These are phyloP conservation scores for Solanum pimpinellifolium DNA, from an alignment of 257 asterid genomes.

Conservation along the genomic window DNA sequence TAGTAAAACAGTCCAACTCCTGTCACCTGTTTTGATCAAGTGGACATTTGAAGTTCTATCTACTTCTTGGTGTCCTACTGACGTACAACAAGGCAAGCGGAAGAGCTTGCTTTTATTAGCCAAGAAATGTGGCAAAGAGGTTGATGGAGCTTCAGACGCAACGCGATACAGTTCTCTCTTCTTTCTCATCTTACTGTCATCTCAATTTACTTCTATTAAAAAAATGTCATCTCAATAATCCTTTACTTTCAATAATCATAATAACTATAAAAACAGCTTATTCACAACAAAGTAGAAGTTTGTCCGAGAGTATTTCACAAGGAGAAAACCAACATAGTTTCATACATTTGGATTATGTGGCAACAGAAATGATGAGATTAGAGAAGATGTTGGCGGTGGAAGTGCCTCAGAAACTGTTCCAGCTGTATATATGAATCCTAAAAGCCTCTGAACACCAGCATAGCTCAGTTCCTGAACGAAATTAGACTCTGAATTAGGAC, in stretches of 20 bases:
- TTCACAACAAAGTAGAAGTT: background rate
- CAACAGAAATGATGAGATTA: conserved; percentile 40
- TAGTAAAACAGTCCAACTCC: background rate
- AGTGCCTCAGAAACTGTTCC: conserved; percentile 51
- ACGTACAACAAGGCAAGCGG: background rate
- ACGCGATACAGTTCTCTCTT: background rate
- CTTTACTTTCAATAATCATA: background rate
- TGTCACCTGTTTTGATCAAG: background rate
- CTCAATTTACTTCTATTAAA: background rate
- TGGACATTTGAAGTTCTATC: background rate
- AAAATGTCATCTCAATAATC: background rate
- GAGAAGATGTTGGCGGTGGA: conserved; percentile 56
- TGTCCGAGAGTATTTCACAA: background rate
- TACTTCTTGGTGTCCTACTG: background rate
- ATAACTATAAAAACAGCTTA: background rate
- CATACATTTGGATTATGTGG: conserved; percentile 59
- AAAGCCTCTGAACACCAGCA: conserved; percentile 56
- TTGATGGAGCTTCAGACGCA: background rate
- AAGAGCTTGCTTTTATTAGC: background rate
- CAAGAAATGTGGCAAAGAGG: background rate
- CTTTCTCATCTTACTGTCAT: background rate
- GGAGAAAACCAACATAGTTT: background rate
- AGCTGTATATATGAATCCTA: conserved; percentile 43
- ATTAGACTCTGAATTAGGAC: background rate
- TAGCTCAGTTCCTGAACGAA: conserved; percentile 46